Base-by-base conservation (phyloP, 306 rosid genomes). In the Vigna nakashimae region DNA sequence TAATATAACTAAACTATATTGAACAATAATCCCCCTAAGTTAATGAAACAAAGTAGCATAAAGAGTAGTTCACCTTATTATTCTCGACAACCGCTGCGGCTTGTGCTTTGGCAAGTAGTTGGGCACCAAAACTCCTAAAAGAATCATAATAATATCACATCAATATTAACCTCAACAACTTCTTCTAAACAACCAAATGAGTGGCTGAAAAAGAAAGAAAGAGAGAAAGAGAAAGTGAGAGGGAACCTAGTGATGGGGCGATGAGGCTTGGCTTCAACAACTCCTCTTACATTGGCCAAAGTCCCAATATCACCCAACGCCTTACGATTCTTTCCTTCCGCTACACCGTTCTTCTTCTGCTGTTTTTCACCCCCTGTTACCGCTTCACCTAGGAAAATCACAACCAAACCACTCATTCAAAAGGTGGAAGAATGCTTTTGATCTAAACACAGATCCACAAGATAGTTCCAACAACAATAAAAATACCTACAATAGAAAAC, bases 301-400 rank as follows among this genome's bases (percentile, higher is more conserved):
- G 91, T 94, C 24, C 98, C 98, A 50, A 94, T 94, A 77, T 94
- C 98, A 7, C 91, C 93, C 2, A 94, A 78, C 14, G 93, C 92
- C 65, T 60, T 83, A 5, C 98, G 88, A 76, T 85, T 89, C 52
- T 82, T 86, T 43, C 84, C 96, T 1, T 85, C 92, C 0, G 71
- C 93, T 9, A 60, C 92, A 22, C 43, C 89, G 7, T 84, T 89
- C 78, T 89, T 90, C 86, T 90, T 90, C 76, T 49, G 73, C 52
- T 78, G 89, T 34, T 94, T 91, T 7, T 80, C 96, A 70, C 80
- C 91, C 1, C 89, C 91, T 0, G 75, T 65, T 2, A 34, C 82
- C 36, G 86, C 94, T 68, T 85, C 97, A 5, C 95, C 98, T 93
- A 66, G 45, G 2, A 45, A 26, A 46, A 80, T 79, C 64, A 5